Evolutionary conservation across 345 rosid species (phyloP), one percentile per base, ranked within the genome.

Genomic region (Heritiera fomes): DNA sequence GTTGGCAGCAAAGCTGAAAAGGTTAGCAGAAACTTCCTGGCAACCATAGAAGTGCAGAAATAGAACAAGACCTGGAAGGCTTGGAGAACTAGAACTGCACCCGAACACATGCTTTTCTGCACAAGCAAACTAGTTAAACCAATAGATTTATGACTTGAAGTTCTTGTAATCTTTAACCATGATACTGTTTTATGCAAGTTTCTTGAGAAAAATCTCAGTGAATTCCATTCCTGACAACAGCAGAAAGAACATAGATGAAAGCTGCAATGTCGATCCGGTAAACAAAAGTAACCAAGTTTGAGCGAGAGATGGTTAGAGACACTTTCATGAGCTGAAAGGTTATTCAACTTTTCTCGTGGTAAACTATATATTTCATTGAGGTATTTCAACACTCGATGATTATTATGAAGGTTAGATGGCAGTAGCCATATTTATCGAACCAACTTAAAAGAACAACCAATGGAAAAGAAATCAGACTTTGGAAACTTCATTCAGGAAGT

Each of bases 401-500:
- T 59, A 65, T 47, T 67, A 68, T 73, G 81, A 70, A 77, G 62
- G 34, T 56, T 50, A 71, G 32, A 55, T 20, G 40, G 55, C 78
- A 49, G 10, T 6, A 23, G 50, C 12, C 56, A 30, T 61, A 67
- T 61, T 75, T 50, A 8, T 46, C 71, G 34, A 45, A 47, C 7
- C 41, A 71, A 49, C 67, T 11, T 47, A 58, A 34, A 20, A 68
- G 30, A 59, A 73, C 50, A 67, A 52, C 30, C 61, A 53, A 46
- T 7, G 55, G 23, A 61, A 53, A 53, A 53, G n/a, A 7, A 38
- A 28, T 1, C 49, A 30, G 28, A 70, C 38, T 67, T 17, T 10
- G 38, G 34, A 55, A 49, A 77, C 40, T 32, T 43, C 52, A 23
- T 43, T 17, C 23, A 28, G 3, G 7, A 76, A 76, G n/a, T 55